Percentiles rank a stretch among this genome's conserved stretches.
Conservation (phyloP, 108 stramenopile genomes). For the Hondaea fermentalgiana region DNA sequence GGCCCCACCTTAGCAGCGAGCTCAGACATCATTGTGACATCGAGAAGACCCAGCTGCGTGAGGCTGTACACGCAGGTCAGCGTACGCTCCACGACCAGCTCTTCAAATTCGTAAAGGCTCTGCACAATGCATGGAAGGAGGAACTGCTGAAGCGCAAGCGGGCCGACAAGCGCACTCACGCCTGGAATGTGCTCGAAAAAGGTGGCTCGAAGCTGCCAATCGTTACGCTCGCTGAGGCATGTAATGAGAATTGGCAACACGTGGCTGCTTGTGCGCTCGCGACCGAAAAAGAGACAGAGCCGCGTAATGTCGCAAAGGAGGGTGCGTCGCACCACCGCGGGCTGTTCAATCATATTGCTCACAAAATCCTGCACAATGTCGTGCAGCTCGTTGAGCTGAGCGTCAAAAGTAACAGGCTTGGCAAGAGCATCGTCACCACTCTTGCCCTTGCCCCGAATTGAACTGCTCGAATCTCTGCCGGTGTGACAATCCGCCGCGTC, state of each 20-base stretch:
- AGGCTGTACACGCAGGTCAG: constrained; percentile 41
- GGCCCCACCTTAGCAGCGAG: constrained; percentile 20
- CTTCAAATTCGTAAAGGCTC: constrained; percentile 73
- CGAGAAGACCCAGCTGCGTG: constrained; percentile 29
- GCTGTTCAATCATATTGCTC: constrained; percentile 69
- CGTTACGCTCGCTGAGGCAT: constrained; percentile 76
- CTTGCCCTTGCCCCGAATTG: background rate
- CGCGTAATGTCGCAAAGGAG: constrained; percentile 65
- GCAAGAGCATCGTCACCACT: background rate
- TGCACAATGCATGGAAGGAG: constrained; percentile 87
- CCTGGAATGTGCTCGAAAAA: constrained; percentile 74
- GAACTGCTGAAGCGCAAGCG: constrained; percentile 67
- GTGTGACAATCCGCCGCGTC: background rate
- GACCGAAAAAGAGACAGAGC: constrained; percentile 84
- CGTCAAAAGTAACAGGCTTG: constrained; percentile 53
- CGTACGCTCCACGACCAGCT: constrained; percentile 67
- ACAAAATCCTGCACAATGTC: constrained; percentile 74
- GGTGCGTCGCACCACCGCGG: constrained; percentile 62
- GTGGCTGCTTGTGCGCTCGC: constrained; percentile 67
- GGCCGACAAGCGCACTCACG: constrained; percentile 77
- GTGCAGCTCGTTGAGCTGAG: constrained; percentile 63
- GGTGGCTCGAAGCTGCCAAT: constrained; percentile 79
- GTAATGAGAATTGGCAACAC: constrained; percentile 81
- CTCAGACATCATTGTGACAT: constrained; percentile 19
- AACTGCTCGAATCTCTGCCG: too few species aligned